Evolutionary conservation across 768 basidiomycete species (phyloP).

Genomic region (Mycena pura): DNA sequence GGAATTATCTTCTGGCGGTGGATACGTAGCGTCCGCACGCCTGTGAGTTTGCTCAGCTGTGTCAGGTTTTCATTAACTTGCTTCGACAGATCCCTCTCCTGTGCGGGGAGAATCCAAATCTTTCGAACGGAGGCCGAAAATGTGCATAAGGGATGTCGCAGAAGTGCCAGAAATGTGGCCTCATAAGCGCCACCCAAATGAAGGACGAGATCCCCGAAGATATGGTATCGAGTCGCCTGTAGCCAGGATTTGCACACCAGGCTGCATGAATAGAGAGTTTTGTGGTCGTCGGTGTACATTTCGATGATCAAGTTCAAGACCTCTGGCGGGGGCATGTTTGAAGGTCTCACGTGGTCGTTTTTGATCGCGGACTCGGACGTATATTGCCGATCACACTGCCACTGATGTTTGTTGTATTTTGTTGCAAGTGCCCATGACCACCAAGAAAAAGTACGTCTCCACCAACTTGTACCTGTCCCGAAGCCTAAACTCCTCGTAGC

Average conservation of each 20-base stretch:
- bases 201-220: conserved; percentile 19
- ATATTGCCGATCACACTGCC: no score
- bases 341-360: not conserved
- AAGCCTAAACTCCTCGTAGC: conserved; percentile 32
- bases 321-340: conserved; percentile 14
- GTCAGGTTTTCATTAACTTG: conserved; percentile 1
- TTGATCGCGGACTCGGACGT: no score
- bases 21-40: conserved; percentile 16
- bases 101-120: conserved; percentile 15
- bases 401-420: no score
- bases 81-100: not conserved
- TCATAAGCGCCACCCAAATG: conserved; percentile 4
- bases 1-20: conserved; percentile 17
- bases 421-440: no score
- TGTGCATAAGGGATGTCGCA: conserved; percentile 12
- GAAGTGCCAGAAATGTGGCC: conserved; percentile 5
- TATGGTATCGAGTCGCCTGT: conserved; percentile 13
- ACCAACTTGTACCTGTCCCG: not conserved
- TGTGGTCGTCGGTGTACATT: not conserved
- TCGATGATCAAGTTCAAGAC: conserved; percentile 13
- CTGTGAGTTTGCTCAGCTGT: not conserved
- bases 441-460: conserved; percentile 58
- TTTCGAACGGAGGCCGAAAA: conserved; percentile 19
- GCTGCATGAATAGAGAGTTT: conserved; percentile 15
- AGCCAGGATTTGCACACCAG: conserved; percentile 30